Percentiles rank a stretch among this genome's conserved stretches.
Evolutionary conservation across 2,329 filamentous ascomycete genomes (phyloP).

Genomic region (Aspergillus eucalypticola): DNA sequence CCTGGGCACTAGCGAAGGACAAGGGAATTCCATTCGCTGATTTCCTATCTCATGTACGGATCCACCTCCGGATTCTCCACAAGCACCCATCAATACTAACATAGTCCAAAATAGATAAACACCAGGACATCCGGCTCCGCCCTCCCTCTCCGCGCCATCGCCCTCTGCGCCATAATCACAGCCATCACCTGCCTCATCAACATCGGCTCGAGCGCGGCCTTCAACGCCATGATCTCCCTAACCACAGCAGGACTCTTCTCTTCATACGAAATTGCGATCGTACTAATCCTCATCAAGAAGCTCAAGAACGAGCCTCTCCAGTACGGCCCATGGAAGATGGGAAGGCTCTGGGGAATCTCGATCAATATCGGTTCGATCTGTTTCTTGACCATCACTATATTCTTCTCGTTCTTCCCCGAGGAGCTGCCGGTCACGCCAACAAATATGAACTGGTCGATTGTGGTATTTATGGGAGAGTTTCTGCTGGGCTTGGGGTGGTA

Average conservation of each 20-base stretch:
- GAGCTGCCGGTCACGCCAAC: constrained; percentile 29
- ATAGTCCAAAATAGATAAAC: constrained; percentile 23
- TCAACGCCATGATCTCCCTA: constrained; percentile 55
- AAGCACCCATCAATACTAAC: neutral
- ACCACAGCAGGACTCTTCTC: constrained; percentile 50
- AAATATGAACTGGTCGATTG: constrained; percentile 54
- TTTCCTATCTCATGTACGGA: constrained; percentile 36
- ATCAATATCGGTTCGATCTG: neutral
- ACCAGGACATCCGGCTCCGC: constrained; percentile 25
- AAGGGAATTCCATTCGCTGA: constrained; percentile 44
- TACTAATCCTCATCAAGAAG: constrained; percentile 47
- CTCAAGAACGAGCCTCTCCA: constrained; percentile 42
- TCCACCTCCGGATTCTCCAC: no score
- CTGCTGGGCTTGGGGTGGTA: constrained; percentile 45
- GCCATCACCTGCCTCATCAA: constrained; percentile 45
- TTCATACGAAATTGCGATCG: constrained; percentile 53
- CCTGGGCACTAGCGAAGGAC: constrained; percentile 47
- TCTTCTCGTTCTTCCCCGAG: neutral
- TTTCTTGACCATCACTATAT: constrained; percentile 1
- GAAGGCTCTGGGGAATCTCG: constrained; percentile 25
- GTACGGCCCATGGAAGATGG: constrained; percentile 45
- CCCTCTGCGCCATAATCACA: constrained; percentile 35
- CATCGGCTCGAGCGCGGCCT: constrained; percentile 53
- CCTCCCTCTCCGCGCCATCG: constrained; percentile 37
- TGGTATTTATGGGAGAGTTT: constrained; percentile 43